A percentile compares a stretch with the other conserved stretches of the same genome.
phyloP scores from a whole-genome alignment of 2,329 filamentous ascomycete genomes.

The Colletotrichum tanaceti region DNA sequence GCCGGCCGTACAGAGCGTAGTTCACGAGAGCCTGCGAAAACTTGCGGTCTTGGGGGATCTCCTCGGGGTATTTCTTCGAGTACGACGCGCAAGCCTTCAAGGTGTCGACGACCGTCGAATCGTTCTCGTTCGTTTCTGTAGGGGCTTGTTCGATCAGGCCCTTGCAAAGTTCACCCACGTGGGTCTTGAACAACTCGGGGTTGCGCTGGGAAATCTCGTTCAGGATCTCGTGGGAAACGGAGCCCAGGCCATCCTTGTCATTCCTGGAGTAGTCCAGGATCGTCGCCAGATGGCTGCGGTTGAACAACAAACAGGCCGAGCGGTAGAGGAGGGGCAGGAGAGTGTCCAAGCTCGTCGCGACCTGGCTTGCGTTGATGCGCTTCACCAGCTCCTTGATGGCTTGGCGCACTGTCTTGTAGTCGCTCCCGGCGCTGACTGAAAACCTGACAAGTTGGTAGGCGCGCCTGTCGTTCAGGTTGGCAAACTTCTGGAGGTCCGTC shows the following conservation, averaged over 20 bases:
- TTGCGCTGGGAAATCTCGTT: constrained; percentile 92
- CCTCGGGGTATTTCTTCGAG: constrained; percentile 84
- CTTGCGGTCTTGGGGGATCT: constrained; percentile 83
- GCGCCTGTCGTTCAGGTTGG: constrained; percentile 88
- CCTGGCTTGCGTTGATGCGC: constrained; percentile 76
- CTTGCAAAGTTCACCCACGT: constrained; percentile 91
- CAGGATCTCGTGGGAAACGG: constrained; percentile 86
- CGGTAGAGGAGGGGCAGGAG: constrained; percentile 86
- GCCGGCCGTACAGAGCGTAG: constrained; percentile 85
- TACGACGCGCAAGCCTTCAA: constrained; percentile 95
- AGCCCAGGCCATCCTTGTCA: constrained; percentile 81
- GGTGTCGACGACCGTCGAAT: constrained; percentile 83
- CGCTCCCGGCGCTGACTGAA: constrained; percentile 84
- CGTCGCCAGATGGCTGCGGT: constrained; percentile 90
- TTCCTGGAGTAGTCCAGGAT: constrained; percentile 90
- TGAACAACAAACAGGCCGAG: constrained; percentile 87
- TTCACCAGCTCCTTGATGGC: constrained; percentile 91
- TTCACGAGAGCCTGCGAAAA: constrained; percentile 84
- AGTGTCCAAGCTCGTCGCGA: constrained; percentile 78
- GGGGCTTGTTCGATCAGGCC: constrained; percentile 86
- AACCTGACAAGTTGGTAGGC: constrained; percentile 91
- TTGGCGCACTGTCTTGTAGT: constrained; percentile 90
- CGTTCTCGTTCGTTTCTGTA: constrained; percentile 73
- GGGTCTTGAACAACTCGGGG: constrained; percentile 90
- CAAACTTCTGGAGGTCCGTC: constrained; percentile 88